A percentile compares a stretch with the other conserved stretches of the same genome.
Conservation (phyloP, 1,284 basidiomycete genomes). For the Papiliotrema laurentii region DNA sequence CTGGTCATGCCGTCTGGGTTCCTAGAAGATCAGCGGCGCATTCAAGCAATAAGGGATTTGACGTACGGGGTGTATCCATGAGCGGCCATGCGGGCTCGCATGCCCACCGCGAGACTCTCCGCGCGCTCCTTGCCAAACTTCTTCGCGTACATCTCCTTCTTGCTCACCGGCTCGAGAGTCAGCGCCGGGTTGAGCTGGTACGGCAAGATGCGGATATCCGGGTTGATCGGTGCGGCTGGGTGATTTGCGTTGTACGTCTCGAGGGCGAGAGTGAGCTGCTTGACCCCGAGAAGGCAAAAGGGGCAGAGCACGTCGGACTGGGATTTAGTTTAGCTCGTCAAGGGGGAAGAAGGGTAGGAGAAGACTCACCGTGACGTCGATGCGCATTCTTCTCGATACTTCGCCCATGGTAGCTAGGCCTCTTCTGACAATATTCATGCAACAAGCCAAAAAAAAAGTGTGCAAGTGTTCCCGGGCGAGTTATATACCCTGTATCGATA, state of each 20-base stretch:
- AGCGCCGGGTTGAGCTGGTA: slow-evolving; percentile 43
- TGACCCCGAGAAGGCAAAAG: slow-evolving; percentile 41
- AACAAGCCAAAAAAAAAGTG: too few species aligned
- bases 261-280: slow-evolving; percentile 30
- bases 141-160: slow-evolving; percentile 27
- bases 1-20: slow-evolving; percentile 38
- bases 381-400: slow-evolving; percentile 10
- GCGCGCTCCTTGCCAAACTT: slow-evolving; percentile 45
- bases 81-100: slow-evolving; percentile 36
- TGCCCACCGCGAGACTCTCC: slow-evolving; percentile 24
- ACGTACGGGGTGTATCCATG: slow-evolving; percentile 46
- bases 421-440: too few species aligned
- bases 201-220: slow-evolving; percentile 40
- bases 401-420: too few species aligned
- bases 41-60: background rate
- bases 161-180: slow-evolving; percentile 24
- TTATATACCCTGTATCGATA: too few species aligned
- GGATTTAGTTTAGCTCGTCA: too few species aligned
- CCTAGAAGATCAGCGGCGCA: slow-evolving; percentile 12
- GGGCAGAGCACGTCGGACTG: slow-evolving; percentile 41
- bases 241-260: slow-evolving; percentile 20
- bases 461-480: too few species aligned
- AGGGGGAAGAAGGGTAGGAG: background rate
- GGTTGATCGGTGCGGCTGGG: slow-evolving; percentile 15
- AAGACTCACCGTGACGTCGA: slow-evolving; percentile 27